Conservation (phyloP, 768 basidiomycete genomes). For the Lepiota venenata region DNA sequence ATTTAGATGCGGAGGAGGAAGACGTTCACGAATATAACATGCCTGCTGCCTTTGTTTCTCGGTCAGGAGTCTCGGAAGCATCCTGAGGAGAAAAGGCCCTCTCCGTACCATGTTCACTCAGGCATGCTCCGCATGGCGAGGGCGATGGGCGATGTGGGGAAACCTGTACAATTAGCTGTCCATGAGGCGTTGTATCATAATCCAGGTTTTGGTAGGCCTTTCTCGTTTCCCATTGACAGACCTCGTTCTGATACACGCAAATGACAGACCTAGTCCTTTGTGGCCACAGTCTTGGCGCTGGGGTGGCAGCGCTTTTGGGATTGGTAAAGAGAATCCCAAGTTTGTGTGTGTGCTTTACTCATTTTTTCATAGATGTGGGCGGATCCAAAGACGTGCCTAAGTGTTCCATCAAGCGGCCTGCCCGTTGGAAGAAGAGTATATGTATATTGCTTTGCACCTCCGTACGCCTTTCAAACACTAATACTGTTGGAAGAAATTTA, state of each 20-base stretch:
- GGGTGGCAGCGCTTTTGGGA: slow-evolving; percentile 72
- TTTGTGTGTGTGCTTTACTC: background rate
- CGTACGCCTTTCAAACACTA: slow-evolving; percentile 38
- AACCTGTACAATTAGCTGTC: slow-evolving; percentile 75
- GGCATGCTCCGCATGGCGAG: slow-evolving; percentile 80
- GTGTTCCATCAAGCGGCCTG: slow-evolving; percentile 62
- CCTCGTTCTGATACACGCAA: background rate
- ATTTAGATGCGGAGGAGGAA: slow-evolving; percentile 11
- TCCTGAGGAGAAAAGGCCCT: slow-evolving; percentile 1
- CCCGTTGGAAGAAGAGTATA: slow-evolving; percentile 63
- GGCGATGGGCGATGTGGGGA: slow-evolving; percentile 73
- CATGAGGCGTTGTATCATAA: slow-evolving; percentile 66
- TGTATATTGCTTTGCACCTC: slow-evolving; percentile 79
- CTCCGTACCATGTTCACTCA: slow-evolving; percentile 65
- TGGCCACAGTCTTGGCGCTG: slow-evolving; percentile 84
- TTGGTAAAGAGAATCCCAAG: slow-evolving; percentile 42
- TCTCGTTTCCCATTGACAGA: background rate
- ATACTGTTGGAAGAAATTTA: background rate
- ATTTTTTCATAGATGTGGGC: slow-evolving; percentile 71
- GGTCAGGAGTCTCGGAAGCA: slow-evolving; percentile 17
- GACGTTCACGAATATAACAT: slow-evolving; percentile 29
- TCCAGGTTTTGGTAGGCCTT: slow-evolving; percentile 62
- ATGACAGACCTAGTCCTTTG: slow-evolving; percentile 65
- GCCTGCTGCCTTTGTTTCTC: slow-evolving; percentile 29
- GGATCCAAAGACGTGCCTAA: slow-evolving; percentile 74